Percentiles rank a stretch among this genome's conserved stretches.
Conservation (phyloP, 2,329 filamentous ascomycete species). For the Fusarium illudens region DNA sequence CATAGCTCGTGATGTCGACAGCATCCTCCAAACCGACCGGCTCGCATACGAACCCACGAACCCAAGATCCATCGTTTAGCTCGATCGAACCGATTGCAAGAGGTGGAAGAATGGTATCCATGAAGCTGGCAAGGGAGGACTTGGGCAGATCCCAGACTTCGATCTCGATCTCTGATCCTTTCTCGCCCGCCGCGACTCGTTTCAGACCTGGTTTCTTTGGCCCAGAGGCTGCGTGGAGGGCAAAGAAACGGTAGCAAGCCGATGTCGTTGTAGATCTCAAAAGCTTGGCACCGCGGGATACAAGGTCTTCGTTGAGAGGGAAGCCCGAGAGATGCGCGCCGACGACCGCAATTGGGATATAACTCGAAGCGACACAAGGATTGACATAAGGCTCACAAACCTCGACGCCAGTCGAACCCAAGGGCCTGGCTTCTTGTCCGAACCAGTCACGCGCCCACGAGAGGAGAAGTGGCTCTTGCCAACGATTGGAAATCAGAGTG, state of each 20-base stretch:
- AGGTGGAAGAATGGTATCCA: conserved; percentile 46
- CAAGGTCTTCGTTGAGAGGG: conserved; percentile 47
- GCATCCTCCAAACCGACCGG: conserved; percentile 44
- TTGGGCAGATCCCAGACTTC: conserved; percentile 49
- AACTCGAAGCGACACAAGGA: background rate
- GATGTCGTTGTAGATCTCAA: conserved; percentile 42
- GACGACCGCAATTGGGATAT: conserved; percentile 44
- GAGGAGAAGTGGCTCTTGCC: conserved; percentile 47
- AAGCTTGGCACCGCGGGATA: conserved; percentile 42
- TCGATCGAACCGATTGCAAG: conserved; percentile 49
- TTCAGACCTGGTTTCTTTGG: conserved; percentile 46
- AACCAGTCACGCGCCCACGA: conserved; percentile 43
- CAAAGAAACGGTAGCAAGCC: conserved; percentile 43
- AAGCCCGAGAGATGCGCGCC: conserved; percentile 49
- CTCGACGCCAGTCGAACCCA: conserved; percentile 43
- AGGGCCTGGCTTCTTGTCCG: conserved; percentile 18
- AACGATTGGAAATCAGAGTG: conserved; percentile 48
- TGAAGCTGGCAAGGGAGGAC: conserved; percentile 43
- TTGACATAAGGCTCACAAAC: background rate
- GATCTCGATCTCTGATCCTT: conserved; percentile 44
- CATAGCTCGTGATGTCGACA: conserved; percentile 44
- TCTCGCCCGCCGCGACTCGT: conserved; percentile 29
- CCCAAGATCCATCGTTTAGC: conserved; percentile 46
- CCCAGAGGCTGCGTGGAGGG: conserved; percentile 29
- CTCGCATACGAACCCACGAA: conserved; percentile 50